These are phyloP conservation scores for Mrakia hoshinonis DNA, from an alignment of 768 basidiomycete genomes.

Conservation along the genomic window DNA sequence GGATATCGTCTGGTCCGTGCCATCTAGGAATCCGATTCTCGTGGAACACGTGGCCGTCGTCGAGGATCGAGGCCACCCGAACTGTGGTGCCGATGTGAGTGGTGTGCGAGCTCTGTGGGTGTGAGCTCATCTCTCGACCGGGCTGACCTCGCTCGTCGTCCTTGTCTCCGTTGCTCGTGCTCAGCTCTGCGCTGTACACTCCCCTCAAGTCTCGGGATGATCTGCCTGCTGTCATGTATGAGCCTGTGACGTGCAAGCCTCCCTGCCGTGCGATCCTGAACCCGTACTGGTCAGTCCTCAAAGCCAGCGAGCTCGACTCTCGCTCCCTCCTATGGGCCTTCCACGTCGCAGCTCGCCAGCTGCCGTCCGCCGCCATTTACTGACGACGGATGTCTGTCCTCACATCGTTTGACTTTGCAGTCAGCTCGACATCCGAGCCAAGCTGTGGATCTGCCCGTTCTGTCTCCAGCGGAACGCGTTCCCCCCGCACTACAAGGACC, in stretches of 20 bases:
- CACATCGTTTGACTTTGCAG: constrained; percentile 44
- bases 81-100: constrained; percentile 80
- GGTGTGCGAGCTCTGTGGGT: no score
- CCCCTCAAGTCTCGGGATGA: constrained; percentile 90
- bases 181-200: constrained; percentile 77
- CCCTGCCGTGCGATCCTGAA: constrained; percentile 96
- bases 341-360: background rate
- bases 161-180: background rate
- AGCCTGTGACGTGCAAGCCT: constrained; percentile 96
- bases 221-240: constrained; percentile 89
- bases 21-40: constrained; percentile 76
- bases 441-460: constrained; percentile 99
- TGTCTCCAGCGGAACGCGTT: constrained; percentile 94
- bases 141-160: constrained; percentile 1
- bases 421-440: constrained; percentile 96
- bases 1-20: constrained; percentile 48
- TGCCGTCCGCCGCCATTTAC: background rate
- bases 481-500: constrained; percentile 97
- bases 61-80: constrained; percentile 92
- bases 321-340: no score
- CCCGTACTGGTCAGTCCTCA: constrained; percentile 71
- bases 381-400: background rate
- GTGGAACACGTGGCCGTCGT: constrained; percentile 99
- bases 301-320: background rate
- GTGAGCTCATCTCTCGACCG: background rate